phyloP scores from a whole-genome alignment of 805 yeast genomes.

The Debaryomyces maramus region DNA sequence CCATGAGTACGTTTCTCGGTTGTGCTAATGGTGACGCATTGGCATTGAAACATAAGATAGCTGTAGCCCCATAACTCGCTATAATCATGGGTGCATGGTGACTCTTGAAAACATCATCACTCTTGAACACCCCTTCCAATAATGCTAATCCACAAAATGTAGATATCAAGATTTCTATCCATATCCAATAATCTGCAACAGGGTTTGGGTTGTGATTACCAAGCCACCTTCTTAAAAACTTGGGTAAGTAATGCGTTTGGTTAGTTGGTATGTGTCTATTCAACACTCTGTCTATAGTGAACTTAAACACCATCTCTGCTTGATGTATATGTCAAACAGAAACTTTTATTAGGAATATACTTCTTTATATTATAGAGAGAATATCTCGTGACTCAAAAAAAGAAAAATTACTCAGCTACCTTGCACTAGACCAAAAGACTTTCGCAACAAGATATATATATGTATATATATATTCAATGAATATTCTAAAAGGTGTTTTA shows the following conservation, averaged over 20 bases:
- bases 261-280: slow-evolving; percentile 30
- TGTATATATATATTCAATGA: too few relatives aligned
- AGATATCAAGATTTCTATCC: slow-evolving; percentile 48
- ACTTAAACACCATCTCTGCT: slow-evolving; percentile 34
- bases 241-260: slow-evolving; percentile 32
- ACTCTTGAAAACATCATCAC: slow-evolving; percentile 35
- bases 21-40: slow-evolving; percentile 61
- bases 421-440: too few relatives aligned
- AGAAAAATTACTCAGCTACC: too few relatives aligned
- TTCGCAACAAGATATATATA: too few relatives aligned
- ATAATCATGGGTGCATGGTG: slow-evolving; percentile 50
- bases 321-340: too few relatives aligned
- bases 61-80: slow-evolving; percentile 63
- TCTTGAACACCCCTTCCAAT: slow-evolving; percentile 47
- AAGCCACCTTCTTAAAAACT: slow-evolving; percentile 32
- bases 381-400: too few relatives aligned
- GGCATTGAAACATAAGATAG: slow-evolving; percentile 58
- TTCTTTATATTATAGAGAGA: too few relatives aligned
- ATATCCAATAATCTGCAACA: slow-evolving; percentile 37
- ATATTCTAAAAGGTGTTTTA: too few relatives aligned
- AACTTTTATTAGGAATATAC: too few relatives aligned
- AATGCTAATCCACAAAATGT: slow-evolving; percentile 48
- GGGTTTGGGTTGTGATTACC: slow-evolving; percentile 38
- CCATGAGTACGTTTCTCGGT: slow-evolving; percentile 58
- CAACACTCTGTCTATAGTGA: slow-evolving; percentile 34